Percentiles rank a stretch among this genome's conserved stretches.
phyloP scores from a whole-genome alignment of 2,329 filamentous ascomycete species.

The Fonsecaea multimorphosa region DNA sequence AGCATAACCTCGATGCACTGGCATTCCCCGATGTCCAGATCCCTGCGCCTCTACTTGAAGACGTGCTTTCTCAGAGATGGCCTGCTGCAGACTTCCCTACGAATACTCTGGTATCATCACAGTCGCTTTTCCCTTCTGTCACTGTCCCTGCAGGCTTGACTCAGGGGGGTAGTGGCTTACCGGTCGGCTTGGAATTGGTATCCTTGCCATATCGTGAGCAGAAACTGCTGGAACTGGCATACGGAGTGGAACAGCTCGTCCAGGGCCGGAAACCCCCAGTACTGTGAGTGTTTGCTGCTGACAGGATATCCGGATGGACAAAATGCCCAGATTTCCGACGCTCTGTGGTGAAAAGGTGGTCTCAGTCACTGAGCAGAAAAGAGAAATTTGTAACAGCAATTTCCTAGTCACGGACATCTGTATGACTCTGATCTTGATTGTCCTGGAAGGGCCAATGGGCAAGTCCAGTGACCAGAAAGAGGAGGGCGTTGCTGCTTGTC shows the following conservation, averaged over 20 bases:
- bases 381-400: background rate
- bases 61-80: constrained; percentile 24
- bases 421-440: background rate
- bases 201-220: constrained; percentile 20
- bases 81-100: constrained; percentile 19
- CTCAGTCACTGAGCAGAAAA: constrained; percentile 4
- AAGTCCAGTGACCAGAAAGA: background rate
- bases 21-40: constrained; percentile 28
- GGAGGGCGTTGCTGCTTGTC: too few species aligned
- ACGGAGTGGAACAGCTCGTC: constrained; percentile 24
- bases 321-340: background rate
- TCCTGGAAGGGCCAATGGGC: background rate
- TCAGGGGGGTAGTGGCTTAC: constrained; percentile 8
- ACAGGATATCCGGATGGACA: background rate
- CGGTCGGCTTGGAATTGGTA: constrained; percentile 23
- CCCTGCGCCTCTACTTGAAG: constrained; percentile 20
- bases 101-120: constrained; percentile 24
- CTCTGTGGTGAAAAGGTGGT: too few species aligned
- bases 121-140: constrained; percentile 21
- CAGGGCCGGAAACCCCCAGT: constrained; percentile 19
- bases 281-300: constrained; percentile 9
- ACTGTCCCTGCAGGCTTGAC: constrained; percentile 25
- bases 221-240: constrained; percentile 19
- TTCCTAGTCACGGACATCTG: background rate
- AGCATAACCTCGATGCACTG: constrained; percentile 20